Base-by-base conservation (phyloP, 2,329 filamentous ascomycete species). In the Neonectria hederae region DNA sequence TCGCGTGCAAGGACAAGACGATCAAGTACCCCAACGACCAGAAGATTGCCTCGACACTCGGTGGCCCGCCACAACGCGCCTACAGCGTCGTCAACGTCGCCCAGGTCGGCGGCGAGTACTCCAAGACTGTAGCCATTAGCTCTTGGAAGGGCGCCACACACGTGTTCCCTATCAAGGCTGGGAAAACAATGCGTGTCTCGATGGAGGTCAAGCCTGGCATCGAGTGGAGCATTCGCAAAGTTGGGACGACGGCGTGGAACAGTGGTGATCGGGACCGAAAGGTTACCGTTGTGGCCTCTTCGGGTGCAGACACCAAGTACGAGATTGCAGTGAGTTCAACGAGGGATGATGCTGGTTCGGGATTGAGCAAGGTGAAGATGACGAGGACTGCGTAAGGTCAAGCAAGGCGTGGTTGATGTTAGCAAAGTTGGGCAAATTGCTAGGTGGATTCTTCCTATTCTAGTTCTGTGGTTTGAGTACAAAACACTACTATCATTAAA, bases 361-460 rank as follows among this genome's bases (percentile, higher is more conserved):
- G 56, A 5, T n/a, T 66, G 42, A 66, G 56, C 26, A 51, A 65
- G 38, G 64, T 65, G 11, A 61, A 61, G 61, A 65, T 66, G 61
- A 64, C 38, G 7, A 54, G 64, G 28, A 61, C 42, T 45, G 46
- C 60, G 40, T 56, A 30, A 57, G 14, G 45, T 26, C 13, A 26
- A 24, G 21, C 13, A 26, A 24, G 21, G 21, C 9, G 17, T 9
- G 17, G 11, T 43, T 43, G 40, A 21, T 10, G 10, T 10, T 19
- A 3, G 40, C 6, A 40, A 42, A 21, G 28, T 42, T 19, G 19
- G 7, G 6, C 19, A 9, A 6, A 9, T 43, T n/a, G 1, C 19
- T 13, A 32, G 11, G 10, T 32, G 30, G 30, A 32, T 32, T 9
- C 30, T 32, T 11, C 5, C 13, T 4, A 1, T 32, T 32, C 30